Percentiles rank a stretch among this genome's conserved stretches.
Evolutionary conservation across 768 basidiomycete genomes (phyloP).

Genomic region (Suillus placidus): DNA sequence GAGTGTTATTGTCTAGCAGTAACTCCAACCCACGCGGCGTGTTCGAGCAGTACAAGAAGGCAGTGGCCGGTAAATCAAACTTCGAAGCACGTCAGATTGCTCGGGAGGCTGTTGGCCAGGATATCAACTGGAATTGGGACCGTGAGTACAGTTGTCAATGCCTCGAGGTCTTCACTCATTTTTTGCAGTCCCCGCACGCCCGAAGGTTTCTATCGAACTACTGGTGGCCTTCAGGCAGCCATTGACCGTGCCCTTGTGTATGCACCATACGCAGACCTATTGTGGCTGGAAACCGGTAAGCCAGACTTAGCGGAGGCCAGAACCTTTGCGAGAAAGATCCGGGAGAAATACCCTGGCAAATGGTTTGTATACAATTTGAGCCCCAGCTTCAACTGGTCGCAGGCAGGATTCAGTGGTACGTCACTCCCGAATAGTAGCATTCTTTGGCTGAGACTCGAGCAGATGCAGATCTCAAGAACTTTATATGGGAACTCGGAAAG

Average conservation of each 20-base stretch:
- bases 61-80: constrained; percentile 68
- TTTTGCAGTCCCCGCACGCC: constrained; percentile 74
- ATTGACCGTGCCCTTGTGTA: constrained; percentile 79
- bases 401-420: constrained; percentile 73
- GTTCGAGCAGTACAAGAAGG: constrained; percentile 59
- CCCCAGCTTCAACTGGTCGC: constrained; percentile 93
- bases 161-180: constrained; percentile 11
- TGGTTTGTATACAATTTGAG: constrained; percentile 93
- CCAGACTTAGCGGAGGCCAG: constrained; percentile 82
- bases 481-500: constrained; percentile 88
- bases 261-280: constrained; percentile 84
- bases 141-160: constrained; percentile 45
- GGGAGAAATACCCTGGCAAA: constrained; percentile 66
- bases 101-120: constrained; percentile 61
- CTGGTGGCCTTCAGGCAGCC: constrained; percentile 79
- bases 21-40: constrained; percentile 42
- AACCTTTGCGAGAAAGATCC: constrained; percentile 74
- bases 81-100: constrained; percentile 72
- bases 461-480: constrained; percentile 79
- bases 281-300: constrained; percentile 94
- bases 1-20: constrained; percentile 21
- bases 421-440: constrained; percentile 2
- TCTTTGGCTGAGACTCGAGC: constrained; percentile 12
- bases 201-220: constrained; percentile 91
- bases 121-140: constrained; percentile 90